Evolutionary conservation across 2,329 filamentous ascomycete species (phyloP), one percentile per base, ranked within the genome.

Genomic region (Trichoderma citrinoviride): DNA sequence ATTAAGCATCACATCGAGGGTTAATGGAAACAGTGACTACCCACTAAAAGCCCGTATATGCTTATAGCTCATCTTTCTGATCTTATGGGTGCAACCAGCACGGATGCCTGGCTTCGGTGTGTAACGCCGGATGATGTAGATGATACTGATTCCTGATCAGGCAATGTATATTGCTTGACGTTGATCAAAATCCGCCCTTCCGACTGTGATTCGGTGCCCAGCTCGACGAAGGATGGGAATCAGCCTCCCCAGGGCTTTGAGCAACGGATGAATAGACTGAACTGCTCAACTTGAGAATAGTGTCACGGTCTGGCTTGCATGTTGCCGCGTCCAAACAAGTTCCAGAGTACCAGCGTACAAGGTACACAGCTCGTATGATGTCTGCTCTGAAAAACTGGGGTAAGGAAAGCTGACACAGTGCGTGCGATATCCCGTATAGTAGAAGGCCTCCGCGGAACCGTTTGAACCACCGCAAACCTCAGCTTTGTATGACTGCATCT

Each of bases 1-100:
- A 33, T 62, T 62, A 62, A 62, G 60, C 60, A 62, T 62, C 60
- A 53, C 17, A 15, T 46, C 12, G 40, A 62, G 25, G 60, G 60
- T 62, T 62, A 54, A 62, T 33, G 49, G 43, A 40, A 54, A n/a
- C 33, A 44, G n/a, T 40, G 33, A 15, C 33, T 19, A 41, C 37
- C 49, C 60, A 53, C 47, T 33, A 54, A 40, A 19, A 46, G 10
- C 49, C 40, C 49, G 25, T 62, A 53, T 46, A 54, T 5, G 21
- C 19, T 37, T 37, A 37, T 37, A 37, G 33, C 33, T 37, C 33
- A 37, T 37, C 12, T 37, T 37, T 37, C 33, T 37, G 5, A 37
- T 12, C 33, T 37, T 37, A 25, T 17, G 49, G 10, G 21, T 23
- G 19, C 40, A 37, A 40, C 43, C 27, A 44, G 17, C 43, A 47